A percentile compares a stretch with the other conserved stretches of the same genome.
Evolutionary conservation across 1,139 yeast species (phyloP).

Genomic region (Debaryomyces udenii): DNA sequence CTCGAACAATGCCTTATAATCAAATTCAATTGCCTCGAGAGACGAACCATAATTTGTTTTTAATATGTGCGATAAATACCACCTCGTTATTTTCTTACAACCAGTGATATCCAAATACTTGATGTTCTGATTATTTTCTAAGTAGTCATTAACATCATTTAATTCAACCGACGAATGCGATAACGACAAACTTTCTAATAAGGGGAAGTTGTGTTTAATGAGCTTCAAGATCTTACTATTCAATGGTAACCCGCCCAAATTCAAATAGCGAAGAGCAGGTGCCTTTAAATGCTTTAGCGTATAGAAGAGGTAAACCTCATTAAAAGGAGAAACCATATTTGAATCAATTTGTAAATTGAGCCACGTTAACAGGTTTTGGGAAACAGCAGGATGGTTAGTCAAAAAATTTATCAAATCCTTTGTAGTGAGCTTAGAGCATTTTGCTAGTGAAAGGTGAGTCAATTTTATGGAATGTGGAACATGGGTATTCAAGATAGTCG

Average conservation of each 20-base stretch:
- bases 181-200: slow-evolving; percentile 63
- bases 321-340: slow-evolving; percentile 65
- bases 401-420: slow-evolving; percentile 73
- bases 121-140: slow-evolving; percentile 34
- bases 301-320: slow-evolving; percentile 59
- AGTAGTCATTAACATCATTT: slow-evolving; percentile 51
- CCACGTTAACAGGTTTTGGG: slow-evolving; percentile 65
- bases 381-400: slow-evolving; percentile 71
- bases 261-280: slow-evolving; percentile 55
- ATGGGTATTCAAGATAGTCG: slow-evolving; percentile 49
- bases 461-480: slow-evolving; percentile 59
- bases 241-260: slow-evolving; percentile 79
- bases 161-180: slow-evolving; percentile 59
- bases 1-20: slow-evolving; percentile 43
- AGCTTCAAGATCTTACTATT: slow-evolving; percentile 53
- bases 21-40: slow-evolving; percentile 43
- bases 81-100: slow-evolving; percentile 34
- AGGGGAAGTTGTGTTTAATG: slow-evolving; percentile 56
- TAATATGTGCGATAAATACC: slow-evolving; percentile 30
- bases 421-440: slow-evolving; percentile 78
- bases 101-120: slow-evolving; percentile 45
- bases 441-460: slow-evolving; percentile 77
- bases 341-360: slow-evolving; percentile 75
- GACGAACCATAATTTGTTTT: slow-evolving; percentile 30
- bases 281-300: slow-evolving; percentile 58